Base-by-base conservation (phyloP, 352 stramenopile species). In the Globisporangium abappressorium region DNA sequence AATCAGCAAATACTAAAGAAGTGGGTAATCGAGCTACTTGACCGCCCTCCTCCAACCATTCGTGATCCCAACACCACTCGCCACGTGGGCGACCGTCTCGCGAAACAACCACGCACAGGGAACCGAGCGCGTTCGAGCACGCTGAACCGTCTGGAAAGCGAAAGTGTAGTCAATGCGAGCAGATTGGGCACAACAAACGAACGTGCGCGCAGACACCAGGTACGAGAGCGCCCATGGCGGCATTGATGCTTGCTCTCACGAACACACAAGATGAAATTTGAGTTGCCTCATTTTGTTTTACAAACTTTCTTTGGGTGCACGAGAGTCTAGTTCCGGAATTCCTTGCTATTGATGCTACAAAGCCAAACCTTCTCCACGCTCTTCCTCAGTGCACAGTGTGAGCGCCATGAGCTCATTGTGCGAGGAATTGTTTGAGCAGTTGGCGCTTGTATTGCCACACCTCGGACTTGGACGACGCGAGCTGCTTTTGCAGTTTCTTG, bases 361-460 rank as follows among this genome's bases (percentile, higher is more conserved):
- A 53, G 18, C 46, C 46, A 2, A 53, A 53, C 46, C 20, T 22
- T 53, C 46, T 53, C 18, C 46, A 24, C 46, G 46, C 46, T 53
- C 46, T 53, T 53, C 46, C 18, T 53, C 18, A 18, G 46, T 53
- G 46, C 46, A 53, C 46, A 53, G 46, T 5, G 46, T 18, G 46
- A 53, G 46, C 20, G 20, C n/a, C 15, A 18, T 80, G 57, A 82
- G 26, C 46, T 53, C 46, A 53, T 53, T 53, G 46, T 53, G 46
- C 46, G 9, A 92, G 62, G 36, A 90, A 91, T 60, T 93, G 80
- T 71, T 92, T 89, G 20, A 93, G 73, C 53, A 92, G 66, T 76
- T 93, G 85, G 15, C 82, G 79, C 69, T 92, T 93, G 81, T 91
- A 91, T 55, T 77, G 68, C 80, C 80, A 92, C 6, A 80, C 83